Evolutionary conservation across 805 yeast genomes (phyloP).

Genomic region (Wickerhamiella azymoides): DNA sequence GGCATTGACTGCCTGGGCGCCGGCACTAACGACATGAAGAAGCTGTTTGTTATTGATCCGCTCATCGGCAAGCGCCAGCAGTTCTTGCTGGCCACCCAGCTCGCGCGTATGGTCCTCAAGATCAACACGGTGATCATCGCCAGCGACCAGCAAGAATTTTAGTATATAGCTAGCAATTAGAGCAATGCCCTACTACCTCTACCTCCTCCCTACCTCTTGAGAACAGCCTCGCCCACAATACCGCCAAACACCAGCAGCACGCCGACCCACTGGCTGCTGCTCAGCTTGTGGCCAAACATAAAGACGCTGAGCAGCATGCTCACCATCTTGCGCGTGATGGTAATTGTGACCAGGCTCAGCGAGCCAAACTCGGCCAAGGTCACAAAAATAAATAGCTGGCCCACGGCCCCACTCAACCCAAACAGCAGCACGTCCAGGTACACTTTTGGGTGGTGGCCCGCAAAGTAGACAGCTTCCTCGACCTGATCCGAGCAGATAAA

Average conservation of each 20-base stretch:
- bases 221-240: conserved; percentile 60
- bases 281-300: conserved; percentile 68
- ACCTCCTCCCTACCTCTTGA: conserved; percentile 32
- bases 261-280: conserved; percentile 60
- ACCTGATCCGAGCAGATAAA: conserved; percentile 43
- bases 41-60: conserved; percentile 90
- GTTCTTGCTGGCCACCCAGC: conserved; percentile 85
- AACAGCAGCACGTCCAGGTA: conserved; percentile 48
- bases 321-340: conserved; percentile 92
- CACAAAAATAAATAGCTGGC: conserved; percentile 84
- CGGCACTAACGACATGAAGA: conserved; percentile 85
- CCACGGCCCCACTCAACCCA: conserved; percentile 72
- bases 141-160: conserved; percentile 34
- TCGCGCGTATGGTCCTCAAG: conserved; percentile 94
- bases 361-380: conserved; percentile 80
- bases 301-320: conserved; percentile 85
- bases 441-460: conserved; percentile 38
- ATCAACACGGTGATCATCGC: conserved; percentile 91
- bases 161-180: background rate
- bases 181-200: too few species aligned
- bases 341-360: conserved; percentile 72
- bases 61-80: conserved; percentile 96
- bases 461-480: conserved; percentile 35
- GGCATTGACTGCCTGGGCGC: conserved; percentile 92
- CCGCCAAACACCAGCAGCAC: conserved; percentile 72